phyloP scores from a whole-genome alignment of 2,329 filamentous ascomycete genomes.

The Hirsutella rhossiliensis region DNA sequence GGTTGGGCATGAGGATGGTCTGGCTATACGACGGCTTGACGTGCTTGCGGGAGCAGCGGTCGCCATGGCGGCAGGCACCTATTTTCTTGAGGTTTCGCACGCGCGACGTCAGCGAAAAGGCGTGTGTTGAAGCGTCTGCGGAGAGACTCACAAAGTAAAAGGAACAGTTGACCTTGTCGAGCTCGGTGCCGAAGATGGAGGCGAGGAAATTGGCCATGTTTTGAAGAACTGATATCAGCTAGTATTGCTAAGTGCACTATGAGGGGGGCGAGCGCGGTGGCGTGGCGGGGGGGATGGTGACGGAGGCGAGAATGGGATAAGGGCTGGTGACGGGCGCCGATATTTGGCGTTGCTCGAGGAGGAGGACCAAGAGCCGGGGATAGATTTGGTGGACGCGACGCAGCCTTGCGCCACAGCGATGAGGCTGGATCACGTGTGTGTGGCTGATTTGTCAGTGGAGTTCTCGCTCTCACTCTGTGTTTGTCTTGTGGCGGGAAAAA shows the following conservation, averaged over 20 bases:
- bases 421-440: slow-evolving; percentile 15
- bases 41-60: slow-evolving; percentile 96
- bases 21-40: slow-evolving; percentile 98
- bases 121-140: too few relatives aligned
- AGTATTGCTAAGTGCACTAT: too few relatives aligned
- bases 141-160: slow-evolving; percentile 64
- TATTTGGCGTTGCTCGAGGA: too few relatives aligned
- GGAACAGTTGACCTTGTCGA: slow-evolving; percentile 98
- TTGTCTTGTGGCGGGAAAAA: too few relatives aligned
- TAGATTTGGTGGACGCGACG: neutral
- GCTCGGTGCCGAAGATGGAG: slow-evolving; percentile 98
- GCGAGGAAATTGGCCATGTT: slow-evolving; percentile 97
- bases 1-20: slow-evolving; percentile 93
- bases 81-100: slow-evolving; percentile 56
- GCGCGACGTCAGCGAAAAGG: neutral
- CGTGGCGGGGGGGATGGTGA: slow-evolving; percentile 1
- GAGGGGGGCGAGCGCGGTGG: too few relatives aligned
- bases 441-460: slow-evolving; percentile 14
- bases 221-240: slow-evolving; percentile 7
- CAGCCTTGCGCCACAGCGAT: slow-evolving; percentile 1
- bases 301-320: slow-evolving; percentile 1
- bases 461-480: too few relatives aligned
- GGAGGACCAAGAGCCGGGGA: neutral
- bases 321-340: too few relatives aligned
- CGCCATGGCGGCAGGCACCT: slow-evolving; percentile 93